phyloP scores from a whole-genome alignment of 1,284 basidiomycete genomes.

The Somion occarium region DNA sequence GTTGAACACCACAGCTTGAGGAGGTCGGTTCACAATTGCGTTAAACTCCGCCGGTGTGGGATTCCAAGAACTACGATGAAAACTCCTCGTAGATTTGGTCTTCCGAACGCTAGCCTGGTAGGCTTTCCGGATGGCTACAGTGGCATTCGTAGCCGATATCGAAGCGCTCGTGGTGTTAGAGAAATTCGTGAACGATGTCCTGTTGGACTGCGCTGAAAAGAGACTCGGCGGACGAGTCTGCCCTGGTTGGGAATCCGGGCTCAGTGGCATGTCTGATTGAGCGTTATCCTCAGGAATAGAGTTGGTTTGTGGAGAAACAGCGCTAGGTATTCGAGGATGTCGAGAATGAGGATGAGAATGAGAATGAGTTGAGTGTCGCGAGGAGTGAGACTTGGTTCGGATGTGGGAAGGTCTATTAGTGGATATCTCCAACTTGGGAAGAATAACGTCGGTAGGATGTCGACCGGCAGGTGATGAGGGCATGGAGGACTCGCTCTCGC shows the following conservation, averaged over 20 bases:
- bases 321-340: not conserved
- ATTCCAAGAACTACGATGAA: conserved; percentile 55
- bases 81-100: conserved; percentile 37
- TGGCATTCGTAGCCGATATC: conserved; percentile 27
- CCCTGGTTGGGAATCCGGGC: conserved; percentile 18
- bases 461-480: not conserved
- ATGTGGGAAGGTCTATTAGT: not conserved
- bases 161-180: conserved; percentile 21
- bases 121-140: conserved; percentile 50
- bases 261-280: not conserved
- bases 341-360: not conserved
- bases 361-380: not conserved
- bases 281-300: not conserved
- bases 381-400: not conserved
- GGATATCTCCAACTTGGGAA: not conserved
- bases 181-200: conserved; percentile 21
- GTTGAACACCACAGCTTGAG: not conserved
- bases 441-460: not conserved
- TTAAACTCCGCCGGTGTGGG: conserved; percentile 20
- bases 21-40: conserved; percentile 2
- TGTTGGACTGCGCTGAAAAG: conserved; percentile 22
- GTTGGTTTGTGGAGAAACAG: not conserved
- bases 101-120: conserved; percentile 52
- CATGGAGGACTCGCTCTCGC: conserved; percentile 13
- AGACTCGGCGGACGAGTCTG: conserved; percentile 22